Evolutionary conservation across 495 filamentous ascomycete species (phyloP), one percentile per base, ranked within the genome.

Genomic region (Xeromyces bisporus): DNA sequence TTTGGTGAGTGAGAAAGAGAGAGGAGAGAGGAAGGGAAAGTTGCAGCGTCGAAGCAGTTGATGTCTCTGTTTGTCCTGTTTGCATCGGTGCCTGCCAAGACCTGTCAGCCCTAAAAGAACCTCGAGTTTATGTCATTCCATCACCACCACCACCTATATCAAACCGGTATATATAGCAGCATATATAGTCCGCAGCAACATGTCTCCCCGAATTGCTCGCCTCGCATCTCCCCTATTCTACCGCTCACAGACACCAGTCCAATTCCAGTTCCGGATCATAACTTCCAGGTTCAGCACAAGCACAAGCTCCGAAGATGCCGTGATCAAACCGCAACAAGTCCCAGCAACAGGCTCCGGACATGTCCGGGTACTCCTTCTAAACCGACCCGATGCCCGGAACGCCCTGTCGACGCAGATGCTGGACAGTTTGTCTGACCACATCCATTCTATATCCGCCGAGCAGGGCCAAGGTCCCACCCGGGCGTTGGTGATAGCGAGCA

Each of bases 331-430:
- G 33, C 70, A 64, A 26, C 70, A 77, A 49, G 44, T 93, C 23
- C 78, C 77, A 23, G 80, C 89, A 0, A 77, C 89, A 0, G 73
- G 78, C 41, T 69, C 70, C 3, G 89, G 89, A 35, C 75, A 75
- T 55, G 87, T 97, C 50, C 75, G 80, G 26, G 67, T 96, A 37
- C 68, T 97, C 31, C 75, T 82, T 31, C 73, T 97, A 40, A 81
- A 92, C 54, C 72, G 81, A 8, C 89, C 85, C 2, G 46, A 65
- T 1, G 78, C 83, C 23, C 77, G 83, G 38, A 97, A 97, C 46
- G 85, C 89, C 28, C 78, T 97, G 53, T 94, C 87, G 0, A 64
- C 62, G 28, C 69, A 72, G 23, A 62, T 97, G 18, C 64, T 97
- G 31, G 50, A 66, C 5, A 67, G 75, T 8, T 66, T 97, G 14